A percentile compares a stretch with the other conserved stretches of the same genome.
Evolutionary conservation across 768 basidiomycete species (phyloP).

Genomic region (Leccinum broughii): DNA sequence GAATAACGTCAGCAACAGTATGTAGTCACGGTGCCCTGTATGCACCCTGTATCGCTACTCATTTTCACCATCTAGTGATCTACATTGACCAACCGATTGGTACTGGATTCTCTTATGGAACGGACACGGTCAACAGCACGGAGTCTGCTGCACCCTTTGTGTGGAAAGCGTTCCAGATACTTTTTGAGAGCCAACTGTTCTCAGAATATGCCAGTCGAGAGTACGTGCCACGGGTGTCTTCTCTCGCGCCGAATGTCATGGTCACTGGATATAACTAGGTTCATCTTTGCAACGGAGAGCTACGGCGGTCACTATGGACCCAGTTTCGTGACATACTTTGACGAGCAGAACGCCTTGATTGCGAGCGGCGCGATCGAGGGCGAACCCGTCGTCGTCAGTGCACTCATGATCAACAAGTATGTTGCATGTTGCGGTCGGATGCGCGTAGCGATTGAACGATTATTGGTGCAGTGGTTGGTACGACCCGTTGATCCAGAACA

Average conservation of each 20-base stretch:
- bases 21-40: conserved; percentile 16
- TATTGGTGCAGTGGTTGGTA: conserved; percentile 53
- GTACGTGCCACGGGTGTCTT: conserved; percentile 34
- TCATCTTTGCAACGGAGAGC: conserved; percentile 64
- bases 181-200: conserved; percentile 59
- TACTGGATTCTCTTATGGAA: conserved; percentile 63
- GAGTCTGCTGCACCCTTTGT: conserved; percentile 55
- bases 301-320: conserved; percentile 73
- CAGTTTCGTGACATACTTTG: conserved; percentile 62
- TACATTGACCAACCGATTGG: conserved; percentile 73
- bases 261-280: conserved; percentile 35
- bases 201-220: conserved; percentile 50
- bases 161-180: conserved; percentile 63
- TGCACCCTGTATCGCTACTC: background rate
- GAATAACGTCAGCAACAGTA: conserved; percentile 69
- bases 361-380: conserved; percentile 44
- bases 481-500: conserved; percentile 62
- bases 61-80: conserved; percentile 45
- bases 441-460: background rate
- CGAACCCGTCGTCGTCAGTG: conserved; percentile 53
- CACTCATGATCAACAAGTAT: conserved; percentile 66
- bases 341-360: conserved; percentile 60
- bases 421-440: background rate
- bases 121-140: conserved; percentile 51
- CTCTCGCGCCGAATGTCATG: background rate